Evolutionary conservation across 768 basidiomycete genomes (phyloP), one percentile per base, ranked within the genome.

Genomic region (Lanmaoa pseudosensibilis): DNA sequence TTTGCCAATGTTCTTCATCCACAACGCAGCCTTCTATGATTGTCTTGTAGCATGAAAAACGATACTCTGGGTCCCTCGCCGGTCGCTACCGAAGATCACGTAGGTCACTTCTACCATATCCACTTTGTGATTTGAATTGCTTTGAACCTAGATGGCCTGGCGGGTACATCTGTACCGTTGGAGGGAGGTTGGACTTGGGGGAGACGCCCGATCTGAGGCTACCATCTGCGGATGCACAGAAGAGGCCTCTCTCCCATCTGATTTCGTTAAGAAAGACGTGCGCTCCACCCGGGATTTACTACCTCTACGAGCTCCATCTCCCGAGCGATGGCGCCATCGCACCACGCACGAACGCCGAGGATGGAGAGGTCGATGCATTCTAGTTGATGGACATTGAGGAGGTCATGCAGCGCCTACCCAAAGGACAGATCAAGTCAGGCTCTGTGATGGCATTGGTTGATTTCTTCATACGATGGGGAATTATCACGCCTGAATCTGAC

Each of bases 201-300:
- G 74, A 78, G 52, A 65, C 68, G 1, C 72, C 77, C 0, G 45
- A 69, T 13, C n/a, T n/a, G 59, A 67, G 11, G 75, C 75, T 11
- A 74, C 78, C 51, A 40, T 78, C 38, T 77, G 75, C 4, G 78
- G 79, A 64, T 74, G 74, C 40, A 65, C 71, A 8, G 76, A 80
- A 66, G 79, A 79, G 46, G 79, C 79, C 9, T 70, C 73, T 23
- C 70, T 80, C 25, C n/a, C n/a, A n/a, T n/a, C n/a, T n/a, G n/a
- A n/a, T n/a, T n/a, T n/a, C n/a, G n/a, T n/a, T n/a, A n/a, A n/a
- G n/a, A n/a, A n/a, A n/a, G n/a, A n/a, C n/a, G n/a, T n/a, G n/a
- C n/a, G n/a, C n/a, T n/a, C n/a, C n/a, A n/a, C n/a, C 79, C 6
- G 76, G 77, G 21, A 64, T 78, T 19, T 80, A 80, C 59, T 75